These are phyloP conservation scores for Penicillium sp. DNA, from an alignment of 2,329 filamentous ascomycete genomes.

Conservation along the genomic window DNA sequence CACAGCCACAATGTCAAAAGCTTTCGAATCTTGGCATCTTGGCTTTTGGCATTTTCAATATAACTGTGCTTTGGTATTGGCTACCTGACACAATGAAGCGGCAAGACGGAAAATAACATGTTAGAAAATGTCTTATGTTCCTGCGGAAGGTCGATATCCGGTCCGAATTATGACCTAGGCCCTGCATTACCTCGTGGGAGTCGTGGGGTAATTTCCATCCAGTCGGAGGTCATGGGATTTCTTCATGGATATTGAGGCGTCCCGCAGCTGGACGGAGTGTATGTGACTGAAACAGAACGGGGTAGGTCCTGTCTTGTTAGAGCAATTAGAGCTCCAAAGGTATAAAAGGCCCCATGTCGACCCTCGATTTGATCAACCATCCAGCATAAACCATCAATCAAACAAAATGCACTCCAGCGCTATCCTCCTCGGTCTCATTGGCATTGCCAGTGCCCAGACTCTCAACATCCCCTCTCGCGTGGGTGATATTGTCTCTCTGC, in stretches of 20 bases:
- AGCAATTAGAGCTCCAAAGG: neutral
- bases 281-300: neutral
- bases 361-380: conserved; percentile 1
- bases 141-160: neutral
- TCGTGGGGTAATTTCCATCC: neutral
- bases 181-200: neutral
- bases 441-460: conserved; percentile 7
- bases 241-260: conserved; percentile 1
- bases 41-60: neutral
- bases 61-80: neutral
- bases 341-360: neutral
- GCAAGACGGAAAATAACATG: conserved; percentile 1
- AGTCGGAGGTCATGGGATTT: neutral
- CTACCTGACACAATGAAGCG: neutral
- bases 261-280: neutral
- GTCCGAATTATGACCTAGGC: neutral
- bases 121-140: conserved; percentile 9
- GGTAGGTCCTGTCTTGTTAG: neutral
- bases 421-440: conserved; percentile 6
- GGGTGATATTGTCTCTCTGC: conserved; percentile 5
- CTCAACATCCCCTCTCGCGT: conserved; percentile 7
- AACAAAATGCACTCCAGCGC: conserved; percentile 8
- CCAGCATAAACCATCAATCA: neutral
- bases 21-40: neutral
- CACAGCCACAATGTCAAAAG: conserved; percentile 7